These are phyloP conservation scores for Trichoderma sp. DNA, from an alignment of 2,329 filamentous ascomycete species.

Conservation along the genomic window DNA sequence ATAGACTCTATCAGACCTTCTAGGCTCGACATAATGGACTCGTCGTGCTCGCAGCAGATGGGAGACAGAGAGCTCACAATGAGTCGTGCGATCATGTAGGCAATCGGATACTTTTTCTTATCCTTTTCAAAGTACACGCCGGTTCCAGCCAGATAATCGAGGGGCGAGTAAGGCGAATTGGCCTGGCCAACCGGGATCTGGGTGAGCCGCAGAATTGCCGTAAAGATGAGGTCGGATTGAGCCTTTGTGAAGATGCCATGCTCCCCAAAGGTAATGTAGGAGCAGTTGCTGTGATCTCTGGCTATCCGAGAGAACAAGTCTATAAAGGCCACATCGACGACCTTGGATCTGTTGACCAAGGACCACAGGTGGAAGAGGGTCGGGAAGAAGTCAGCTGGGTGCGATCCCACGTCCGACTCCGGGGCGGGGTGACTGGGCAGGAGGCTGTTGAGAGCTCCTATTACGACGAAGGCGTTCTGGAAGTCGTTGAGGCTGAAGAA, in stretches of 20 bases:
- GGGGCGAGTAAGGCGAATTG: slow-evolving; percentile 83
- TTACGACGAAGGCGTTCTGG: slow-evolving; percentile 90
- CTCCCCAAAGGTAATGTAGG: slow-evolving; percentile 76
- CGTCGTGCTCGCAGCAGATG: slow-evolving; percentile 70
- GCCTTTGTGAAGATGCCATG: slow-evolving; percentile 91
- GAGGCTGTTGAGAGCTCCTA: slow-evolving; percentile 81
- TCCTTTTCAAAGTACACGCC: slow-evolving; percentile 90
- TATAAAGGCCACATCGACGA: slow-evolving; percentile 82
- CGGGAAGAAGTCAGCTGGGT: slow-evolving; percentile 85
- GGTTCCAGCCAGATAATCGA: slow-evolving; percentile 81
- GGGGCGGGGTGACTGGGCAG: slow-evolving; percentile 82
- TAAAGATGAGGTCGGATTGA: slow-evolving; percentile 91
- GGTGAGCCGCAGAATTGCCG: slow-evolving; percentile 81
- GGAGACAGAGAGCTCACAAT: slow-evolving; percentile 93
- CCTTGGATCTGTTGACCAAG: slow-evolving; percentile 83
- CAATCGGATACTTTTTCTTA: slow-evolving; percentile 85
- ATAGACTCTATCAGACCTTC: slow-evolving; percentile 93
- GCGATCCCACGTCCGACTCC: slow-evolving; percentile 69
- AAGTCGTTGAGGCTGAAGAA: slow-evolving; percentile 94
- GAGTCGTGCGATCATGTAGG: slow-evolving; percentile 90
- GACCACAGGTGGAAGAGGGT: slow-evolving; percentile 98
- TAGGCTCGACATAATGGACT: slow-evolving; percentile 79
- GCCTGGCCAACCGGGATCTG: slow-evolving; percentile 97
- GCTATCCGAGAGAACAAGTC: slow-evolving; percentile 88
- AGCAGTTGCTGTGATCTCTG: slow-evolving; percentile 75